Base-by-base conservation (phyloP, 306 rosid genomes). In the Cajanus cajan region DNA sequence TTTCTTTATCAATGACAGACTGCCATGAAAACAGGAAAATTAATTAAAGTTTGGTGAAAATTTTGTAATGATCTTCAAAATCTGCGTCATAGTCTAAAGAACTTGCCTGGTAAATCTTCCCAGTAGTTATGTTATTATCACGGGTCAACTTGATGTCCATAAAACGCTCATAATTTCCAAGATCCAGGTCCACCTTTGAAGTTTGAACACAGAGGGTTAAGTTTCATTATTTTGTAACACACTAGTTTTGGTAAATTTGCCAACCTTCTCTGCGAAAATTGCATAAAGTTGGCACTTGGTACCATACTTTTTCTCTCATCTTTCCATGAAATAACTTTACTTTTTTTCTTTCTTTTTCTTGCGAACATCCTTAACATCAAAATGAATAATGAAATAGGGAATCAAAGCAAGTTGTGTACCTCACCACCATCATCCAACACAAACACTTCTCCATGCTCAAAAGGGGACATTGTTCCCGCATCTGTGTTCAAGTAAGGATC, bases 401-500 rank as follows among this genome's bases (percentile, higher is more conserved):
- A 37, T 76, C 22, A 80, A 31, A 9, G 71, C 1, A 68, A 69
- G 48, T 34, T 78, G 34, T 64, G 63, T 90, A 94, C 98, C 97
- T 94, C 98, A 45, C 98, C 98, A 50, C 98, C 98, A 81, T 94
- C 98, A 64, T 94, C 98, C 75, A 94, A 83, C 54, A 94, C 98
- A 73, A 65, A 94, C 58, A 94, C 98, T 83, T 94, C 98, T 19
- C 98, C 98, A 74, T 94, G 98, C 89, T 94, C 98, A 44, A 89
- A 80, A 71, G 98, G 98, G 73, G 98, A 92, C 98, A 94, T 89
- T 71, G 97, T 92, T 87, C 98, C 98, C 11, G 98, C 98, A 86
- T 94, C 98, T 31, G 94, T 94, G 90, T 94, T 94, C 77, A 94
- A 89, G 87, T 94, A 94, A 76, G 98, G 98, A 92, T 94, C 98